phyloP scores from a whole-genome alignment of 371 early-diverging fungal species.

The Actinomortierella ambigua region DNA sequence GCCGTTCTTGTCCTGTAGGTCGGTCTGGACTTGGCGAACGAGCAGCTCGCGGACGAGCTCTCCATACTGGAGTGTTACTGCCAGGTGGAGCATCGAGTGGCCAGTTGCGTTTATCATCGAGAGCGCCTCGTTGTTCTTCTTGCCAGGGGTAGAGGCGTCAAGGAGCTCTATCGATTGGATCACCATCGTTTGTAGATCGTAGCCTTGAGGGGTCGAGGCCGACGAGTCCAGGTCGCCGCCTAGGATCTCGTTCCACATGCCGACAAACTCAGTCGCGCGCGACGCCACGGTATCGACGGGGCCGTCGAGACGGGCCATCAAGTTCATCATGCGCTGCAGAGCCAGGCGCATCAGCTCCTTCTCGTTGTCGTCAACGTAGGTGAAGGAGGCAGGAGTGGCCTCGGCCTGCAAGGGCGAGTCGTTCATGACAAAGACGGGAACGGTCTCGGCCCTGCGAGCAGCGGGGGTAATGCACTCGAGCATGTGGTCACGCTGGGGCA shows the following conservation, averaged over 20 bases:
- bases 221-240: conserved; percentile 14
- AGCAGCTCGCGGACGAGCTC: conserved; percentile 26
- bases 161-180: conserved; percentile 27
- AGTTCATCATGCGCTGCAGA: conserved; percentile 40
- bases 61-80: conserved; percentile 25
- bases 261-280: conserved; percentile 36
- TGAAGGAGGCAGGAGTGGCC: conserved; percentile 24
- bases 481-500: conserved; percentile 47
- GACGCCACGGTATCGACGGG: conserved; percentile 30
- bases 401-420: conserved; percentile 13
- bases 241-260: conserved; percentile 39
- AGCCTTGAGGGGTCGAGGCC: conserved; percentile 3
- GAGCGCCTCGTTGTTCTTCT: conserved; percentile 26
- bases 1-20: conserved; percentile 39
- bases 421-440: conserved; percentile 38
- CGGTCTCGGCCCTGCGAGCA: conserved; percentile 33
- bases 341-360: conserved; percentile 45
- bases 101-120: conserved; percentile 33
- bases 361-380: conserved; percentile 45
- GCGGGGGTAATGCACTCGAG: conserved; percentile 42
- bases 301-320: conserved; percentile 38
- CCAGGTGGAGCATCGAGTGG: conserved; percentile 42
- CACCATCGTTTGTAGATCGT: conserved; percentile 28
- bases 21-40: conserved; percentile 16
- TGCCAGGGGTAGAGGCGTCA: conserved; percentile 9